phyloP scores from a whole-genome alignment of 805 yeast species.

The Candida tallmaniae region DNA sequence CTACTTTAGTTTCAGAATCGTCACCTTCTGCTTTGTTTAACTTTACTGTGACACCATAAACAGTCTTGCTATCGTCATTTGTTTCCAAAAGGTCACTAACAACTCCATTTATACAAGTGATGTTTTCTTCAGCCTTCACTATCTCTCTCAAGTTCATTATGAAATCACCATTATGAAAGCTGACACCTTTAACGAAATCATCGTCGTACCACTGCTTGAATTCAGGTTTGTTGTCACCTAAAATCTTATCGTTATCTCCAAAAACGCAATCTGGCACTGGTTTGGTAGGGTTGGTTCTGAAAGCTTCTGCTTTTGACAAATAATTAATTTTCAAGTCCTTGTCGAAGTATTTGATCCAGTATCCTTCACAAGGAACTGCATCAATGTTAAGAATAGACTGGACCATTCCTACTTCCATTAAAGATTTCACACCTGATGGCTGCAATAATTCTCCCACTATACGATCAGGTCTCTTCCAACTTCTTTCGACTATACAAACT shows the following conservation, averaged over 20 bases:
- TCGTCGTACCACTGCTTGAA: conserved; percentile 53
- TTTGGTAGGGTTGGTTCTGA: conserved; percentile 37
- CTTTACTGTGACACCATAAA: conserved; percentile 73
- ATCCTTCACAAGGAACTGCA: conserved; percentile 76
- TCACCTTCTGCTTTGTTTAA: not conserved
- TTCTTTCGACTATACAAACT: conserved; percentile 79
- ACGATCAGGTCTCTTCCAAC: conserved; percentile 89
- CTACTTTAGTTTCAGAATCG: conserved; percentile 39
- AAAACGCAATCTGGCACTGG: conserved; percentile 54
- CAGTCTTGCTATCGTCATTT: conserved; percentile 43
- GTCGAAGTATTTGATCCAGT: conserved; percentile 67
- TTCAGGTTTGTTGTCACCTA: conserved; percentile 44
- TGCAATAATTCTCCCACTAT: conserved; percentile 97
- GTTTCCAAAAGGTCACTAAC: conserved; percentile 60
- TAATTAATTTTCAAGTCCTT: conserved; percentile 60
- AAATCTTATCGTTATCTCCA: conserved; percentile 54
- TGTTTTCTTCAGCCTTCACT: conserved; percentile 67
- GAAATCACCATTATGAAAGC: conserved; percentile 92
- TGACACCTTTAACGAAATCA: conserved; percentile 65
- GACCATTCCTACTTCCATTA: conserved; percentile 77
- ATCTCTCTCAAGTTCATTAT: conserved; percentile 68
- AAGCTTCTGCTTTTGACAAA: conserved; percentile 52
- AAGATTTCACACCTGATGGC: conserved; percentile 91
- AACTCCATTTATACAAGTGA: conserved; percentile 76
- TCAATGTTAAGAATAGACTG: conserved; percentile 70